These are phyloP conservation scores for Rhypophila decipiens DNA, from an alignment of 495 filamentous ascomycete species.

Conservation along the genomic window DNA sequence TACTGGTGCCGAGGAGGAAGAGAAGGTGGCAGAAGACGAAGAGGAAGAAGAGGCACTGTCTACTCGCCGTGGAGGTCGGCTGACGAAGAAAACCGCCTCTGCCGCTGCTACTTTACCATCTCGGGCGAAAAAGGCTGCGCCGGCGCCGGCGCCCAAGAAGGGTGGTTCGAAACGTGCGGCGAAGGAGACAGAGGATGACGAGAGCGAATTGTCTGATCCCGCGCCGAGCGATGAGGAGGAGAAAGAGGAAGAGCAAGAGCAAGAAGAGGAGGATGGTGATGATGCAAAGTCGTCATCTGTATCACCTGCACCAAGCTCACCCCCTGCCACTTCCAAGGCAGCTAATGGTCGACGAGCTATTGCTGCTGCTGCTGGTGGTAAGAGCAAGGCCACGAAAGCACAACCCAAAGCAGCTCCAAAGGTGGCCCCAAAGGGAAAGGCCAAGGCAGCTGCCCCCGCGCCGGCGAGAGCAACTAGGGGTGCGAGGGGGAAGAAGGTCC, in stretches of 20 bases:
- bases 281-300: background rate
- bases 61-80: background rate
- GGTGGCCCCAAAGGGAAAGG: slow-evolving; percentile 3
- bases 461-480: slow-evolving; percentile 2
- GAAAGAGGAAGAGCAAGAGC: background rate
- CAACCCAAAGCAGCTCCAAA: background rate
- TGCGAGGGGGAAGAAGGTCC: slow-evolving; percentile 6
- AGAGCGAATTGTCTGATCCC: slow-evolving; percentile 9
- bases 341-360: slow-evolving; percentile 13
- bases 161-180: background rate
- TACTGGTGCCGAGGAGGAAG: background rate
- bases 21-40: slow-evolving; percentile 7
- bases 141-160: background rate
- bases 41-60: background rate
- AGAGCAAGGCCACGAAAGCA: slow-evolving; percentile 5
- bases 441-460: background rate
- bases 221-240: slow-evolving; percentile 13
- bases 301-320: background rate
- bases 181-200: slow-evolving; percentile 2
- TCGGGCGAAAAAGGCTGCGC: background rate
- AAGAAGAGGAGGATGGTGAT: background rate
- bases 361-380: background rate
- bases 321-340: background rate
- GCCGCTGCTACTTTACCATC: too few species aligned
- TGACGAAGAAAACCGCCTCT: background rate